Conservation (phyloP, 306 rosid genomes). For the Acmispon strigosus region DNA sequence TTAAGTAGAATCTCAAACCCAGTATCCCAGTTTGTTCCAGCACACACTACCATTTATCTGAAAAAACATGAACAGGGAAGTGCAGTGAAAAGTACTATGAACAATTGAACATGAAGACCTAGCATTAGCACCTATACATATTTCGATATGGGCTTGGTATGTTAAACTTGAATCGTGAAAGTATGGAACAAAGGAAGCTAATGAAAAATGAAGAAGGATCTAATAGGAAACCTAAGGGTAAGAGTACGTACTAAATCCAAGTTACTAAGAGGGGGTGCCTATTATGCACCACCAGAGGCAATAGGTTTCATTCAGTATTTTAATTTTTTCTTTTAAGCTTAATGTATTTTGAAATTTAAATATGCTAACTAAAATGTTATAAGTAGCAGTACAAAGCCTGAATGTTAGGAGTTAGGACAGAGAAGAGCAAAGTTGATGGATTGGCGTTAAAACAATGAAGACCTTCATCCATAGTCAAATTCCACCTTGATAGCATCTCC, state of each 20-base stretch:
- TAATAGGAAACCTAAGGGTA: background rate
- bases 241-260: background rate
- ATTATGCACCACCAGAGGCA: no score
- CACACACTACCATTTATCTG: background rate
- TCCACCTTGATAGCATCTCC: no score
- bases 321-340: no score
- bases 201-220: background rate
- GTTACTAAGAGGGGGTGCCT: no score
- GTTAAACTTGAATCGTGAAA: background rate
- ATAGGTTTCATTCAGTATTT: no score
- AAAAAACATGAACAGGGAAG: background rate
- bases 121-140: background rate
- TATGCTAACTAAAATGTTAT: no score
- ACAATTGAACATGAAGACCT: background rate
- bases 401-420: no score
- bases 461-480: no score
- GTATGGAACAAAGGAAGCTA: background rate
- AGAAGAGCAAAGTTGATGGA: no score
- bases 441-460: no score
- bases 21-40: background rate
- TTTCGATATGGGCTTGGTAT: background rate
- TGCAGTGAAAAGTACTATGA: background rate
- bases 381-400: no score
- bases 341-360: no score
- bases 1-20: background rate